phyloP scores from a whole-genome alignment of 257 asterid genomes.

The Solanum tarapatanum region DNA sequence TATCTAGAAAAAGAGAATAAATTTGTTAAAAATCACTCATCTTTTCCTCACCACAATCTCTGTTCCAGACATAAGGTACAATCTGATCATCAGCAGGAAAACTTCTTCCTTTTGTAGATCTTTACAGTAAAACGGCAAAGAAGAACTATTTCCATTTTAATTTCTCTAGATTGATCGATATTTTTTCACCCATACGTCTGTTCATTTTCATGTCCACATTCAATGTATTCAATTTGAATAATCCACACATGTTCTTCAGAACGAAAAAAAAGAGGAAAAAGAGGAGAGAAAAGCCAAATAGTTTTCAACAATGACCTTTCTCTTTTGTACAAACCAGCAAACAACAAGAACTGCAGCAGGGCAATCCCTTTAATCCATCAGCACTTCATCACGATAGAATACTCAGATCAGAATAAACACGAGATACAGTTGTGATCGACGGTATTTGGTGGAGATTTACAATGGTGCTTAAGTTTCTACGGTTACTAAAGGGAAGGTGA shows the following conservation, averaged over 20 bases:
- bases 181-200: not conserved
- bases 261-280: not conserved
- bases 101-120: not conserved
- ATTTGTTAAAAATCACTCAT: not conserved
- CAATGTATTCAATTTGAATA: not conserved
- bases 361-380: not conserved
- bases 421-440: not conserved
- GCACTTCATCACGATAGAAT: not conserved
- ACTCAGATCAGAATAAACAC: not conserved
- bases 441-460: not conserved
- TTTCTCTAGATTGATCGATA: not conserved
- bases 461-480: not conserved
- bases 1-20: not conserved
- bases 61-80: not conserved
- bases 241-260: not conserved
- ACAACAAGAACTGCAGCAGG: not conserved
- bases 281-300: not conserved
- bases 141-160: not conserved
- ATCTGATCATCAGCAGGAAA: not conserved
- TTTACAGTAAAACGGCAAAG: not conserved
- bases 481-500: not conserved
- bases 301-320: not conserved
- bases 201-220: not conserved
- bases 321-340: not conserved
- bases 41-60: not conserved